phyloP scores from a whole-genome alignment of 2,329 filamentous ascomycete genomes.

The Beauveria sp. region DNA sequence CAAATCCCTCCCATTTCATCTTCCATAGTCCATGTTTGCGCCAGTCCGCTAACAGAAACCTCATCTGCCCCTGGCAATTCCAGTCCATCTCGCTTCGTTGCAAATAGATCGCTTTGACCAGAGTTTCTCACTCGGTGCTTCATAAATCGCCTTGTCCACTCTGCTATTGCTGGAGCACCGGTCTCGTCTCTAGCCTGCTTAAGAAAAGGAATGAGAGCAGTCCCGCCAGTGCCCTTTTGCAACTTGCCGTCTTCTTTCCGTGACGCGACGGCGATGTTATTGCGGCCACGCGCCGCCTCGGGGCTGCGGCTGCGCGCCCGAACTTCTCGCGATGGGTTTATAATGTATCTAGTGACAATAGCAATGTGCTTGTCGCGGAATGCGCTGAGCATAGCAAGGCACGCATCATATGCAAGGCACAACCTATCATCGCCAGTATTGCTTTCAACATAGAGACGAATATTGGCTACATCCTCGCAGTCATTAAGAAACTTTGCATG shows the following conservation, averaged over 20 bases:
- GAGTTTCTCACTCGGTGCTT: slow-evolving; percentile 41
- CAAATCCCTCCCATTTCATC: slow-evolving; percentile 64
- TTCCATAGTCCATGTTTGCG: slow-evolving; percentile 83
- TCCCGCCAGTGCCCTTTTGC: slow-evolving; percentile 85
- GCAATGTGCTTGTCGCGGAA: slow-evolving; percentile 93
- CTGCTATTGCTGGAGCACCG: slow-evolving; percentile 74
- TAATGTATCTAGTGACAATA: slow-evolving; percentile 92
- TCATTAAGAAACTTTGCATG: slow-evolving; percentile 85
- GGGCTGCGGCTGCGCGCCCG: slow-evolving; percentile 53
- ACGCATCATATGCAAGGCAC: slow-evolving; percentile 80
- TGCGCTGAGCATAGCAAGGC: slow-evolving; percentile 59
- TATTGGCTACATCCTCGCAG: slow-evolving; percentile 72
- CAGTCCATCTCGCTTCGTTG: slow-evolving; percentile 42
- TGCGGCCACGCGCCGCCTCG: slow-evolving; percentile 37
- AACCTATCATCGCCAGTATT: slow-evolving; percentile 56
- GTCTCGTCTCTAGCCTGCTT: slow-evolving; percentile 97
- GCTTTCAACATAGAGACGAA: slow-evolving; percentile 70
- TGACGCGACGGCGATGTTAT: slow-evolving; percentile 58
- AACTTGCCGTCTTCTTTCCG: slow-evolving; percentile 44
- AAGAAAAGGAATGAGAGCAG: slow-evolving; percentile 86
- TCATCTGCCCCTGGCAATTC: slow-evolving; percentile 34
- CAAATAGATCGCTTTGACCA: slow-evolving; percentile 49
- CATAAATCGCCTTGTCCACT: slow-evolving; percentile 54
- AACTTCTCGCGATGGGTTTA: slow-evolving; percentile 74
- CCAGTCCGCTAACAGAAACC: slow-evolving; percentile 57